Percentiles rank a stretch among this genome's conserved stretches.
Evolutionary conservation across 208 protist species (phyloP).

Genomic region (Trichomonas vaginalis): DNA sequence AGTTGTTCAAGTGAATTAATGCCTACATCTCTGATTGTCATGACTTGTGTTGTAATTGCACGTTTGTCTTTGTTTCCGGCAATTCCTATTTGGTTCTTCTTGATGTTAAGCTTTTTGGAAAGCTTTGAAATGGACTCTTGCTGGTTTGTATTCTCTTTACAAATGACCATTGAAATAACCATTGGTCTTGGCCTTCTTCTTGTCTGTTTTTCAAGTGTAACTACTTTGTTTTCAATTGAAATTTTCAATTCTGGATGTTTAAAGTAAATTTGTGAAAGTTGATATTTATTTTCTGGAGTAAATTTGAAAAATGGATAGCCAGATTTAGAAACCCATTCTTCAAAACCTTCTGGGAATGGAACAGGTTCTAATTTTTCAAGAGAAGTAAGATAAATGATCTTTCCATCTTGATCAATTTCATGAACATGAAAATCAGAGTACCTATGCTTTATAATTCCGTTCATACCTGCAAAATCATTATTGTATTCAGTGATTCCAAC

Average conservation of each 20-base stretch:
- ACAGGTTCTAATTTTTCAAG: too few relatives aligned
- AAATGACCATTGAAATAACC: background rate
- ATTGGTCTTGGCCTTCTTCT: background rate
- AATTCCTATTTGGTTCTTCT: background rate
- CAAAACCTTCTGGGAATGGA: background rate
- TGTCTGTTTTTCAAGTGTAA: background rate
- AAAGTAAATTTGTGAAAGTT: background rate
- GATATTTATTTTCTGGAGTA: background rate
- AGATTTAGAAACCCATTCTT: background rate
- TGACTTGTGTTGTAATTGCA: conserved; percentile 4
- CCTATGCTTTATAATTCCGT: background rate
- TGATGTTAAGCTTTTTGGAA: background rate
- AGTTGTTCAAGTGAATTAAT: background rate
- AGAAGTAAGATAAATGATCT: background rate
- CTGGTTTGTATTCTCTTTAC: conserved; percentile 3
- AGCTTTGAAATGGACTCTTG: background rate
- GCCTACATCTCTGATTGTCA: background rate
- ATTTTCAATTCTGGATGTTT: background rate
- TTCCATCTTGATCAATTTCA: background rate
- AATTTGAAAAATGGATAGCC: background rate
- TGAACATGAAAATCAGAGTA: conserved; percentile 18
- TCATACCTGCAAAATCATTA: background rate
- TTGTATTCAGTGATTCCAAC: background rate
- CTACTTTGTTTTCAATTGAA: background rate
- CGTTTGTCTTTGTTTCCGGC: background rate